Evolutionary conservation across 148 eudicot genomes (phyloP).

Genomic region (Heliosperma pusillum): DNA sequence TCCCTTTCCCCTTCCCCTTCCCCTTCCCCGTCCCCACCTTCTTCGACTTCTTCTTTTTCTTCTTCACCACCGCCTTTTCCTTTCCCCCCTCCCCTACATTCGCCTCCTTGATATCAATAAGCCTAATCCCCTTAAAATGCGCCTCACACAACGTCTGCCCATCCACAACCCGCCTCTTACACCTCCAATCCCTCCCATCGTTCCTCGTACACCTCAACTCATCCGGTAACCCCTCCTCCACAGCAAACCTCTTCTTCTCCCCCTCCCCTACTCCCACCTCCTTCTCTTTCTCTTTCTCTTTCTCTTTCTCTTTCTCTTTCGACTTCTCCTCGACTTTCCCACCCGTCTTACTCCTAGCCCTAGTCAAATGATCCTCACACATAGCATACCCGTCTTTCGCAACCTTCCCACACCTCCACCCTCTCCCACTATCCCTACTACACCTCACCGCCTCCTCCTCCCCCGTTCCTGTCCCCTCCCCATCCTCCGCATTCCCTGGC

Average conservation of each 20-base stretch:
- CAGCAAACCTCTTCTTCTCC: neutral
- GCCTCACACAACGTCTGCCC: constrained; percentile 19
- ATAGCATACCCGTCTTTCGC: neutral
- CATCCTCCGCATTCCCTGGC: neutral
- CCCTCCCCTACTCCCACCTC: neutral
- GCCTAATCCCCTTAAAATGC: constrained; percentile 11
- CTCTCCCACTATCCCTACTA: neutral
- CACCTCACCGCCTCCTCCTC: neutral
- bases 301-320: neutral
- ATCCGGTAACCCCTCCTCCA: constrained; percentile 16
- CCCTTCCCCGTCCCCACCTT: neutral
- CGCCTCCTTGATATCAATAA: neutral
- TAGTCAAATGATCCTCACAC: constrained; percentile 10
- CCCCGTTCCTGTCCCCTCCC: neutral
- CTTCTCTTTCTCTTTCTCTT: neutral
- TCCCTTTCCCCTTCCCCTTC: neutral
- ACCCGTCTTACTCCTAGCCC: neutral
- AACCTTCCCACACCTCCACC: neutral
- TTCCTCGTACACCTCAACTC: constrained; percentile 19
- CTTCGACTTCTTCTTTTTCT: constrained; percentile 7
- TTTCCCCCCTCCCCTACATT: neutral
- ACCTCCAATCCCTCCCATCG: constrained; percentile 25
- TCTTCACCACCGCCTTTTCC: neutral
- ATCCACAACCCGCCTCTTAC: constrained; percentile 24
- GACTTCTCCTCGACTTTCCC: neutral